Evolutionary conservation across 2,329 filamentous ascomycete genomes (phyloP).

Genomic region (Xylaria sp.): DNA sequence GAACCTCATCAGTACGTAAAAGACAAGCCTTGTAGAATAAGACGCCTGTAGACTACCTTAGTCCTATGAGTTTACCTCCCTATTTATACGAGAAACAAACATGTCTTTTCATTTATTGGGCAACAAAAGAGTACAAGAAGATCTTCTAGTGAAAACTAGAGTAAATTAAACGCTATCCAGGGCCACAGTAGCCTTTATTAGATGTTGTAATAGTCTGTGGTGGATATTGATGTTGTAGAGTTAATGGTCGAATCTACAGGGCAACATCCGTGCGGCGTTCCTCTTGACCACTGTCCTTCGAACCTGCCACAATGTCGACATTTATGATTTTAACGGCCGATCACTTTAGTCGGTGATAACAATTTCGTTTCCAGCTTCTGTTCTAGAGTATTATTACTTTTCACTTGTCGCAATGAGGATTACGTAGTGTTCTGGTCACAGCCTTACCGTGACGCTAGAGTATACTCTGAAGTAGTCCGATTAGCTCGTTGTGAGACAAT

Average conservation of each 20-base stretch:
- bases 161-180: neutral
- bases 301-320: no score
- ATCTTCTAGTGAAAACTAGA: neutral
- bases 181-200: neutral
- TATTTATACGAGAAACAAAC: neutral
- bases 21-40: neutral
- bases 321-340: neutral
- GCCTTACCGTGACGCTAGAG: no score
- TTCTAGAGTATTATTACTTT: no score
- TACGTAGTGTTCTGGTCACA: no score
- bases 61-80: neutral
- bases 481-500: no score
- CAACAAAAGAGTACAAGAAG: neutral
- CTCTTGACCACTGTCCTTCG: no score
- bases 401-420: no score
- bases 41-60: neutral
- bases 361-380: neutral
- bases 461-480: no score
- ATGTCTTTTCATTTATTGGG: neutral
- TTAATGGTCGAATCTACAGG: no score
- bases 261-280: no score
- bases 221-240: no score
- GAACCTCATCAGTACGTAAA: neutral
- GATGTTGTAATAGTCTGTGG: no score
- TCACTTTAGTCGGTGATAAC: neutral